Evolutionary conservation across 257 asterid genomes (phyloP).

Genomic region (Thymus quinquecostatus): DNA sequence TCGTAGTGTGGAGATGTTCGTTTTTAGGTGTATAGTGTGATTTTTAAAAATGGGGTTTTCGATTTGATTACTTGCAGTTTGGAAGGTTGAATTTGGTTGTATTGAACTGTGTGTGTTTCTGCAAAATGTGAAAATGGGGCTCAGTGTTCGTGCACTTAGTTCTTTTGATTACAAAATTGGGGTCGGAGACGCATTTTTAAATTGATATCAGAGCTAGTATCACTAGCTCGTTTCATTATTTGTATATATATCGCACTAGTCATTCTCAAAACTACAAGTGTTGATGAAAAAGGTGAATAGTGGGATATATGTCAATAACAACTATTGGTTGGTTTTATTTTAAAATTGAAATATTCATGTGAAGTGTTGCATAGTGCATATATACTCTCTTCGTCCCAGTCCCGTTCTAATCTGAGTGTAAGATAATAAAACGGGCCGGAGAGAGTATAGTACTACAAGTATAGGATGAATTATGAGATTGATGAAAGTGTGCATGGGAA

Average conservation of each 20-base stretch:
- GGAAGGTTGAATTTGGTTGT: background rate
- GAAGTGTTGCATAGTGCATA: background rate
- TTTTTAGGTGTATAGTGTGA: background rate
- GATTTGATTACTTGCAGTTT: background rate
- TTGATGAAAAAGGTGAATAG: background rate
- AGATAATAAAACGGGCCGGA: no score
- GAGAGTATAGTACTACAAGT: no score
- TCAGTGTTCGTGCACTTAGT: no score
- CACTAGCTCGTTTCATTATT: background rate
- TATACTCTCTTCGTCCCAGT: no score
- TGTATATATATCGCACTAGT: background rate
- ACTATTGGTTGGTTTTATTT: background rate
- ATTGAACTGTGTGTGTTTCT: background rate
- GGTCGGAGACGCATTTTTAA: background rate
- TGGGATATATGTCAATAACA: background rate
- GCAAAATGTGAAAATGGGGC: background rate
- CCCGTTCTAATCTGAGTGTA: no score
- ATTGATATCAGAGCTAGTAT: constrained; percentile 3
- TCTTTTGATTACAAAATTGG: no score
- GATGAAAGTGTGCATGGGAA: background rate
- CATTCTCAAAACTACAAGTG: constrained; percentile 2
- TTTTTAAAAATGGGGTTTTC: constrained; percentile 8
- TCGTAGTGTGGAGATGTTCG: background rate
- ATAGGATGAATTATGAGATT: background rate
- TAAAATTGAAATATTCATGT: constrained; percentile 17